Evolutionary conservation across 176 grass and related monocot genomes (phyloP).

Genomic region (Aegilops tauschii): DNA sequence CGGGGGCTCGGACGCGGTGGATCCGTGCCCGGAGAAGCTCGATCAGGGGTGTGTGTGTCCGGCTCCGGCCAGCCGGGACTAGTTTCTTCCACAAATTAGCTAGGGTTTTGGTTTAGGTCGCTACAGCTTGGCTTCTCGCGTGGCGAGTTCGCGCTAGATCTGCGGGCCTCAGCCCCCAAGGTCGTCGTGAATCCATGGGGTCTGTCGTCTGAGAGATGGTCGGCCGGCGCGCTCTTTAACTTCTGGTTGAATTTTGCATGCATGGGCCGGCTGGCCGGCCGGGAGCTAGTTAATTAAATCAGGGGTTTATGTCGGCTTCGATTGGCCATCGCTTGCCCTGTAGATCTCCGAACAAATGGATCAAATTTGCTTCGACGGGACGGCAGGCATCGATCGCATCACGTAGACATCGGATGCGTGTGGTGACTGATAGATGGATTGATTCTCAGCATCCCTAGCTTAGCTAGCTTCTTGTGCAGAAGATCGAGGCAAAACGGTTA

Average conservation of each 20-base stretch:
- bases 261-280: background rate
- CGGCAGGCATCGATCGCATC: background rate
- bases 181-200: background rate
- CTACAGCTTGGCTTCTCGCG: background rate
- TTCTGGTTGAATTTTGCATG: background rate
- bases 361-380: background rate
- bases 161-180: background rate
- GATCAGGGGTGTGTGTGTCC: background rate
- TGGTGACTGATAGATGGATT: background rate
- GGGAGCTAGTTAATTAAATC: too few species aligned
- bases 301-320: background rate
- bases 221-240: background rate
- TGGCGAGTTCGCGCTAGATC: background rate
- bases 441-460: background rate
- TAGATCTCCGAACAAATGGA: background rate
- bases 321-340: background rate
- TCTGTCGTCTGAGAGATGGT: background rate
- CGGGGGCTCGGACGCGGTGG: background rate
- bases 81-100: background rate
- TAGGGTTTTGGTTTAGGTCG: constrained; percentile 34
- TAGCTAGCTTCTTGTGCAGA: background rate
- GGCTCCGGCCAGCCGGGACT: too few species aligned
- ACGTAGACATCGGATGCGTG: background rate
- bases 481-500: background rate
- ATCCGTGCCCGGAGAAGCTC: constrained; percentile 26